Conservation (phyloP, 257 asterid genomes). For the Solanum sejunctum region DNA sequence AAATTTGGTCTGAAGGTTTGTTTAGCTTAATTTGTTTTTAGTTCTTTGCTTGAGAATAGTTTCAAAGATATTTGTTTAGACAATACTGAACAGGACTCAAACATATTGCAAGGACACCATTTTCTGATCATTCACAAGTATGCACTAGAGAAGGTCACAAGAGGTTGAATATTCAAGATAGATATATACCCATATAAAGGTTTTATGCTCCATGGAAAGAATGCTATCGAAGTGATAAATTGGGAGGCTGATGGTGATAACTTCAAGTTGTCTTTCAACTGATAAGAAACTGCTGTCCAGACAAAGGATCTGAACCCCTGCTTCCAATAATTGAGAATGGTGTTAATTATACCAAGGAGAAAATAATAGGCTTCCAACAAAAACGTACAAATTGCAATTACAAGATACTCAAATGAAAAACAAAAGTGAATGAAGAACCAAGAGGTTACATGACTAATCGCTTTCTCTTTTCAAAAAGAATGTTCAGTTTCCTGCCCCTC, state of each 20-base stretch:
- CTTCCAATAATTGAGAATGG: conserved; percentile 9
- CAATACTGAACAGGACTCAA: neutral
- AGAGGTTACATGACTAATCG: neutral
- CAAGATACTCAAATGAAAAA: neutral
- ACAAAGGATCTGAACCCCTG: conserved; percentile 98
- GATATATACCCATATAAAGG: conserved; percentile 77
- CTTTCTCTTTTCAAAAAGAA: neutral
- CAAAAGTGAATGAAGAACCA: neutral
- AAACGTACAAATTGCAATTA: neutral
- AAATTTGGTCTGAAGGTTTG: neutral
- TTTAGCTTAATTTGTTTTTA: neutral
- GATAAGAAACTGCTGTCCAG: conserved; percentile 96
- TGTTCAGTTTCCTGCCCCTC: neutral
- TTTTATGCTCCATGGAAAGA: conserved; percentile 94
- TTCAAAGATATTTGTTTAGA: neutral
- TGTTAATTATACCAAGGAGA: neutral
- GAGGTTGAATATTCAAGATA: neutral
- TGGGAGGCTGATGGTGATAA: conserved; percentile 93
- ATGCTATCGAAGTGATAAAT: conserved; percentile 75
- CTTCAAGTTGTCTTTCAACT: conserved; percentile 78
- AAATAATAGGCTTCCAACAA: neutral
- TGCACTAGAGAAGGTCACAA: neutral
- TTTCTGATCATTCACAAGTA: neutral
- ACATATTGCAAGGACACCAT: neutral
- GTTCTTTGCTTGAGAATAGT: neutral